Conservation (phyloP, 495 filamentous ascomycete species). For the Arthonia radiata region DNA sequence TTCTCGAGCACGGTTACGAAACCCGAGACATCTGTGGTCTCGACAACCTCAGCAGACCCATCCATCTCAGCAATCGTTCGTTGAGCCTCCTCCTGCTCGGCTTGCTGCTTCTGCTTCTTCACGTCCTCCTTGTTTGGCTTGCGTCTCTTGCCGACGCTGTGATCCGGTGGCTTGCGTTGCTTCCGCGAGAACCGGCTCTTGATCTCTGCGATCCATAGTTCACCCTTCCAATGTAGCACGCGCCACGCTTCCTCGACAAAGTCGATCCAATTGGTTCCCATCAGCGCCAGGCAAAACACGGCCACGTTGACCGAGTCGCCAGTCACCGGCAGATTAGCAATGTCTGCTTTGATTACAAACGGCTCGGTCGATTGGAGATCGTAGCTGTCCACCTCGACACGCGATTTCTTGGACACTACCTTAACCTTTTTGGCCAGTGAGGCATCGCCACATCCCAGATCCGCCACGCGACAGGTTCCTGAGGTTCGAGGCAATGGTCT, state of each 20-base stretch:
- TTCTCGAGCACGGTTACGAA: constrained; percentile 62
- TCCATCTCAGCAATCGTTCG: constrained; percentile 28
- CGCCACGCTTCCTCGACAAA: constrained; percentile 92
- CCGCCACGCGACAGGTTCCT: constrained; percentile 51
- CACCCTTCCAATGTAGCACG: constrained; percentile 69
- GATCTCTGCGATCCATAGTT: constrained; percentile 91
- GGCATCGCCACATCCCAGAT: constrained; percentile 65
- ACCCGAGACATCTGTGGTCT: constrained; percentile 49
- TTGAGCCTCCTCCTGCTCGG: constrained; percentile 16
- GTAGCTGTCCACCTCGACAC: constrained; percentile 41
- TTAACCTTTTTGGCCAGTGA: constrained; percentile 35
- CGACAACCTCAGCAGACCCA: constrained; percentile 20
- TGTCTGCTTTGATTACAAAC: constrained; percentile 67
- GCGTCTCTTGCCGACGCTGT: constrained; percentile 33
- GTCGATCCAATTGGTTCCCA: constrained; percentile 95
- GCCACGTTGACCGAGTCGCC: constrained; percentile 57
- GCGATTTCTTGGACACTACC: constrained; percentile 30
- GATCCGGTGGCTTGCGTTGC: constrained; percentile 22
- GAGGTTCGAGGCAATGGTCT: constrained; percentile 21
- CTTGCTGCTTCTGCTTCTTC: constrained; percentile 27
- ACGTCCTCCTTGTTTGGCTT: constrained; percentile 18
- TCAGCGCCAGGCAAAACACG: constrained; percentile 84
- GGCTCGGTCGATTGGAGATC: constrained; percentile 35
- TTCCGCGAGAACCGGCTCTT: constrained; percentile 66
- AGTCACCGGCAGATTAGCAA: constrained; percentile 50